Evolutionary conservation across 768 basidiomycete genomes (phyloP).

Genomic region (Amanita pallidorosea): DNA sequence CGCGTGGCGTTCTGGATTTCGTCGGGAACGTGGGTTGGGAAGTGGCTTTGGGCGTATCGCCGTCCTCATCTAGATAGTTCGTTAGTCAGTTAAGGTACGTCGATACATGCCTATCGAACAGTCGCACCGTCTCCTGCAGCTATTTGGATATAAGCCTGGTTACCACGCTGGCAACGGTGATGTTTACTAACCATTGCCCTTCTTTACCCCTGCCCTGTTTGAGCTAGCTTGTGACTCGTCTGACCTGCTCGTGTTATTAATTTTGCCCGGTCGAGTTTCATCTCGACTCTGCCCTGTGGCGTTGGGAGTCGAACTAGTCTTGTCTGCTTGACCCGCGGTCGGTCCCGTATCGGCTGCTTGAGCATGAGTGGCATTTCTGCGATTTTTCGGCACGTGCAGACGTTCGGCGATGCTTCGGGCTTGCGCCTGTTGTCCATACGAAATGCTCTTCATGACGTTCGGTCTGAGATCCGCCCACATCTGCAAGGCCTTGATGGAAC

Average conservation of each 20-base stretch:
- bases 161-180: neutral
- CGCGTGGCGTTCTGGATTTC: neutral
- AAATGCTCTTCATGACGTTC: constrained; percentile 30
- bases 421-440: constrained; percentile 27
- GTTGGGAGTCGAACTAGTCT: neutral
- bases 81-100: neutral
- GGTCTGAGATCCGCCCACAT: constrained; percentile 85
- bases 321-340: neutral
- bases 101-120: neutral
- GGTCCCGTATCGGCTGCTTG: neutral
- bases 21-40: neutral
- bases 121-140: constrained; percentile 3
- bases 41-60: neutral
- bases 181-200: constrained; percentile 3
- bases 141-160: constrained; percentile 1
- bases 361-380: constrained; percentile 16
- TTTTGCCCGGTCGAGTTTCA: neutral
- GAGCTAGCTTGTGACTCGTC: neutral
- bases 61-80: neutral
- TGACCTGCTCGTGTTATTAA: neutral
- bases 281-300: neutral
- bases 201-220: neutral
- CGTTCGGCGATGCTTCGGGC: constrained; percentile 35
- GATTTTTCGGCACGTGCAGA: constrained; percentile 29
- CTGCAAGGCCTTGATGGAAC: constrained; percentile 88